Evolutionary conservation across 2,329 filamentous ascomycete genomes (phyloP).

Genomic region (Albifimbria verrucaria): DNA sequence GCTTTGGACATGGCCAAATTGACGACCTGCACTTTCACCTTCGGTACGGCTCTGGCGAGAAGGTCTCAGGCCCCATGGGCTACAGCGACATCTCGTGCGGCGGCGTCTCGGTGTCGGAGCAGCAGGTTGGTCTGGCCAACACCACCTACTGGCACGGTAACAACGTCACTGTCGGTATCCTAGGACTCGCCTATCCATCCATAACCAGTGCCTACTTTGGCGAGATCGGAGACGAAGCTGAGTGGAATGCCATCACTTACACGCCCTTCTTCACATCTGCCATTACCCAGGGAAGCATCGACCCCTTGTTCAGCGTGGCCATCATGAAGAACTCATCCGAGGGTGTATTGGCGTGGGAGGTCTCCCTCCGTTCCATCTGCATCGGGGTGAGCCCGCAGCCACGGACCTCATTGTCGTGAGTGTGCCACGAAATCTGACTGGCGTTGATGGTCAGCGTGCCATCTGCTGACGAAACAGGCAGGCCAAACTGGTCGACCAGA

Average conservation of each 20-base stretch:
- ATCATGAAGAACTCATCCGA: constrained; percentile 42
- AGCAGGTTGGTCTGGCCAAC: constrained; percentile 48
- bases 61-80: constrained; percentile 44
- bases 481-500: constrained; percentile 39
- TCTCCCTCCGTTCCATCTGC: constrained; percentile 34
- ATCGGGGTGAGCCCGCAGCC: constrained; percentile 23
- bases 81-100: constrained; percentile 43
- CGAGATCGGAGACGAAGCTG: constrained; percentile 30
- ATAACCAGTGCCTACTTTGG: constrained; percentile 47
- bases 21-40: constrained; percentile 43
- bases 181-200: constrained; percentile 49
- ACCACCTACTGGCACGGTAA: constrained; percentile 49
- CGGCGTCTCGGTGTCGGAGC: constrained; percentile 39
- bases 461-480: constrained; percentile 17
- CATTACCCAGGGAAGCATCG: constrained; percentile 40
- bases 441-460: no score
- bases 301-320: constrained; percentile 46
- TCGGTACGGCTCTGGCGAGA: constrained; percentile 46
- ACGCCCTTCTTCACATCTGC: constrained; percentile 47
- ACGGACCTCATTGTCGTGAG: constrained; percentile 45
- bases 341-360: constrained; percentile 45
- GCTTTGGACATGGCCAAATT: constrained; percentile 37
- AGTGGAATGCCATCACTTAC: constrained; percentile 39
- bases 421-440: not conserved
- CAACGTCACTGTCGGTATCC: constrained; percentile 47